phyloP scores from a whole-genome alignment of 495 filamentous ascomycete species.

The Trypethelium eluteriae region DNA sequence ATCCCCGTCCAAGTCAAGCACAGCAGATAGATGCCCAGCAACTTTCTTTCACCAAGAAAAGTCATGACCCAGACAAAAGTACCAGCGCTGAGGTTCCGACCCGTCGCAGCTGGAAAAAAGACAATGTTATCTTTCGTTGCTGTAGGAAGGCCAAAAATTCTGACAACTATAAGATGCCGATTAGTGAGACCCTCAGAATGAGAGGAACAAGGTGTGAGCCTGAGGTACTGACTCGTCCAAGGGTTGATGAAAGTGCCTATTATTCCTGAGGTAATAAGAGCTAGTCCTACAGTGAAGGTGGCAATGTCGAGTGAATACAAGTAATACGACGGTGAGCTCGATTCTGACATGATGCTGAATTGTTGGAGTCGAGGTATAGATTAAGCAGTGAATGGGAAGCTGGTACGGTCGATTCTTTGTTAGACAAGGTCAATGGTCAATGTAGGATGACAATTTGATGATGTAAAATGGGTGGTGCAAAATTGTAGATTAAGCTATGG shows the following conservation, averaged over 20 bases:
- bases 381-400: neutral
- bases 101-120: neutral
- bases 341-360: conserved; percentile 2
- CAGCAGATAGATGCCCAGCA: neutral
- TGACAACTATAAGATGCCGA: neutral
- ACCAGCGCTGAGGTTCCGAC: neutral
- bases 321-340: neutral
- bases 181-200: neutral
- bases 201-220: neutral
- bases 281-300: neutral
- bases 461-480: no score
- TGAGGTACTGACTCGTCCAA: neutral
- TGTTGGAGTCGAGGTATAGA: neutral
- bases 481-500: no score
- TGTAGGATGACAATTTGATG: neutral
- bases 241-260: neutral
- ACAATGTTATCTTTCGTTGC: neutral
- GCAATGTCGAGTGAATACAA: neutral
- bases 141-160: neutral
- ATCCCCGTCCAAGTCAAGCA: neutral
- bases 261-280: neutral
- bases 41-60: neutral
- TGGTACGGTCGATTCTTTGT: neutral
- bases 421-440: neutral
- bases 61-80: neutral